A percentile compares a stretch with the other conserved stretches of the same genome.
These are phyloP conservation scores for Monosporascus sp. DNA, from an alignment of 2,329 filamentous ascomycete species.

Conservation along the genomic window DNA sequence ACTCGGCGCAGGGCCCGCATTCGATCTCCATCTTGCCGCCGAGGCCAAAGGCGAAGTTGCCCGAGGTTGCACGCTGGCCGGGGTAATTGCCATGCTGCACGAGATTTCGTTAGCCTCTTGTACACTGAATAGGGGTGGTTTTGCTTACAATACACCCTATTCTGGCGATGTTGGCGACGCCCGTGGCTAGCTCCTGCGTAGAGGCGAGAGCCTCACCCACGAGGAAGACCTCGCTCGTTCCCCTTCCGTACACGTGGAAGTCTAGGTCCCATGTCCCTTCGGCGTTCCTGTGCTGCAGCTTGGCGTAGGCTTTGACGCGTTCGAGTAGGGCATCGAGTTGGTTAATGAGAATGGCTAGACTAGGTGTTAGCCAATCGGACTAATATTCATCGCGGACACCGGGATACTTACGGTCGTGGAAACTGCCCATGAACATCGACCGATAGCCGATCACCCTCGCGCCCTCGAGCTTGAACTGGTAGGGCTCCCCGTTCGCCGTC, in stretches of 20 bases:
- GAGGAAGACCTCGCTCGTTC: slow-evolving; percentile 38
- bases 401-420: slow-evolving; percentile 32
- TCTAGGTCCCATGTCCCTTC: slow-evolving; percentile 30
- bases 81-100: slow-evolving; percentile 38
- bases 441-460: slow-evolving; percentile 37
- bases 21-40: slow-evolving; percentile 31
- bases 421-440: slow-evolving; percentile 38
- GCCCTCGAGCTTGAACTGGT: slow-evolving; percentile 45
- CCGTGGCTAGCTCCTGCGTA: slow-evolving; percentile 38
- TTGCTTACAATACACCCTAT: slow-evolving; percentile 29
- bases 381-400: not conserved
- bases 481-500: slow-evolving; percentile 21
- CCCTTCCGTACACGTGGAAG: slow-evolving; percentile 40
- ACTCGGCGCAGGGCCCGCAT: slow-evolving; percentile 35
- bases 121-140: not conserved
- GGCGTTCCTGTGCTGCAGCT: slow-evolving; percentile 9
- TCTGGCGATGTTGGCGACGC: slow-evolving; percentile 34
- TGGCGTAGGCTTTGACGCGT: slow-evolving; percentile 24
- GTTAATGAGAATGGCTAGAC: slow-evolving; percentile 33
- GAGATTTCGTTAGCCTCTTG: slow-evolving; percentile 1
- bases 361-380: not conserved
- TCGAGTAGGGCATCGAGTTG: slow-evolving; percentile 32
- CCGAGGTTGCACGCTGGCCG: slow-evolving; percentile 45
- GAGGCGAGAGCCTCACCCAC: slow-evolving; percentile 40
- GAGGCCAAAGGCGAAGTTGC: slow-evolving; percentile 43